A percentile compares a stretch with the other conserved stretches of the same genome.
Evolutionary conservation across 2,329 filamentous ascomycete genomes (phyloP).

Genomic region (Gaeumannomyces sp.): DNA sequence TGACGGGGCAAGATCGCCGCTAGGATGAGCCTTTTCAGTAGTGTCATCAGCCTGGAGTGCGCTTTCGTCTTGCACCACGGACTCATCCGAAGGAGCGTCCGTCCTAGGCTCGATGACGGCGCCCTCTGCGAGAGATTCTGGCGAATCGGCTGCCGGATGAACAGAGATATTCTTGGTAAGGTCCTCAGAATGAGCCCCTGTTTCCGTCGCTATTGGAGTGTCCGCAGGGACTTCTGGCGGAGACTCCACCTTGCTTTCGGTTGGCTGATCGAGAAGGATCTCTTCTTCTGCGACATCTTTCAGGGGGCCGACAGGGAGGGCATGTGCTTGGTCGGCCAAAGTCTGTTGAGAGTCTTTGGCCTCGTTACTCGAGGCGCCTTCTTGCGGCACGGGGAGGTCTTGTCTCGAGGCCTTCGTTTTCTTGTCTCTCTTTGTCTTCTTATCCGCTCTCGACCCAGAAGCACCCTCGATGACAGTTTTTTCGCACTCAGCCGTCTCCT

Average conservation of each 20-base stretch:
- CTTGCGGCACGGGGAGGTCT: not conserved
- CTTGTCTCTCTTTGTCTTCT: slow-evolving; percentile 9
- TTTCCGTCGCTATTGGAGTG: not conserved
- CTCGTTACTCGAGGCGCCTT: not conserved
- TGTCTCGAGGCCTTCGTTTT: not conserved
- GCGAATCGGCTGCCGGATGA: no score
- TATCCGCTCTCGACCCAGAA: not conserved
- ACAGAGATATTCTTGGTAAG: no score
- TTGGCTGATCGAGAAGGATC: not conserved
- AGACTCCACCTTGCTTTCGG: not conserved
- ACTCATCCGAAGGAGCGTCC: no score
- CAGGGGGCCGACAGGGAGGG: not conserved
- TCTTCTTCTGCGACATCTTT: not conserved
- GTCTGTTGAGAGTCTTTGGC: not conserved
- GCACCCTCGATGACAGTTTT: no score
- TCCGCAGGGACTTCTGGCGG: not conserved
- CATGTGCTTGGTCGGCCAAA: not conserved
- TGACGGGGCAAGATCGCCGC: no score
- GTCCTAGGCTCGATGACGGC: no score
- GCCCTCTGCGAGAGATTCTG: no score
- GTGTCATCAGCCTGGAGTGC: no score
- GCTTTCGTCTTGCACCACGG: no score
- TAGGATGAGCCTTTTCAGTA: no score
- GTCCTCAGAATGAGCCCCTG: not conserved
- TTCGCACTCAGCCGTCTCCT: no score